phyloP scores from a whole-genome alignment of 1,284 basidiomycete genomes.

The Ustilago cynodontis region DNA sequence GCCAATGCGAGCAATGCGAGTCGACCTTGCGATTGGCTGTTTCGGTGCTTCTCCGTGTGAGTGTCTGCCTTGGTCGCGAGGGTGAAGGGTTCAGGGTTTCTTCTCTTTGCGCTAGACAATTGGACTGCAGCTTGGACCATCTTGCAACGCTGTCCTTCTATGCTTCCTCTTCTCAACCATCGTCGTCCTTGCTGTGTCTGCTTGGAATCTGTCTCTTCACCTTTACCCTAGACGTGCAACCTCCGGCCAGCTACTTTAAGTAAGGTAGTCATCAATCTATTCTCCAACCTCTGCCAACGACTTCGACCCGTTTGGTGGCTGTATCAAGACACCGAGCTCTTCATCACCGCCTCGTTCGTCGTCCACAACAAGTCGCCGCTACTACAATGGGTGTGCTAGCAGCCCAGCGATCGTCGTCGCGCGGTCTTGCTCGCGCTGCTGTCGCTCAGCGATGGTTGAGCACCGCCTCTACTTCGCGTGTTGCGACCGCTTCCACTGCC shows the following conservation, averaged over 20 bases:
- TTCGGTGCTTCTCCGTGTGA: neutral
- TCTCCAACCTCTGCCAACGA: neutral
- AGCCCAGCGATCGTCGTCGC: constrained; percentile 45
- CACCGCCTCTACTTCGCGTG: constrained; percentile 32
- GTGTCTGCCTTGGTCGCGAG: constrained; percentile 17
- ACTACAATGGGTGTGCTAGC: constrained; percentile 43
- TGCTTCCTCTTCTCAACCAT: neutral
- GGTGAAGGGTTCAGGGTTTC: constrained; percentile 23
- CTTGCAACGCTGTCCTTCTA: too few relatives aligned
- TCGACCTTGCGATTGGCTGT: constrained; percentile 15
- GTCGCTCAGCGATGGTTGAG: constrained; percentile 42
- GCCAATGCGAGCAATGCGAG: neutral
- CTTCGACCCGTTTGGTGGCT: neutral
- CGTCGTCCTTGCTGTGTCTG: constrained; percentile 9
- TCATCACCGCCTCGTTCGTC: neutral
- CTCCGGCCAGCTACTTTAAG: neutral
- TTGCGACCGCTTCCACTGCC: constrained; percentile 32
- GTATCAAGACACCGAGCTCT: constrained; percentile 1
- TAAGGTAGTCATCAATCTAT: neutral
- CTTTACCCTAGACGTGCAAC: neutral
- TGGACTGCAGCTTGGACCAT: constrained; percentile 21
- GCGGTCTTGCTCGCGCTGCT: constrained; percentile 40
- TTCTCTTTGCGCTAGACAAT: neutral
- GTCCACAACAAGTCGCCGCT: neutral
- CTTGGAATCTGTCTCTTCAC: neutral